Evolutionary conservation across 768 basidiomycete genomes (phyloP).

Genomic region (Auricularia heimuer): DNA sequence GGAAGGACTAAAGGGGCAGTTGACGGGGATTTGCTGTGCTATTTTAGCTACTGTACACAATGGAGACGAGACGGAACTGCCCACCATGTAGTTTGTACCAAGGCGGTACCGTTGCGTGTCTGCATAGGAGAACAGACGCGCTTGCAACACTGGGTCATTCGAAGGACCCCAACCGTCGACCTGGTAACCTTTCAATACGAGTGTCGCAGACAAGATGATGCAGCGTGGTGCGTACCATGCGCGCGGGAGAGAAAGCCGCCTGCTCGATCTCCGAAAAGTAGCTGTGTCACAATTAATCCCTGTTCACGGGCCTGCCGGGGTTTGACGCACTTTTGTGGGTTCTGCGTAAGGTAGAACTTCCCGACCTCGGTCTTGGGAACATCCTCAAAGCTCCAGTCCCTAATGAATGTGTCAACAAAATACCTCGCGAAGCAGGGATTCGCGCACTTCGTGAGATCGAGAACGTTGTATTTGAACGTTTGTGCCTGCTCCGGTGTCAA

Average conservation of each 20-base stretch:
- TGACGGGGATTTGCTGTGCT: conserved; percentile 16
- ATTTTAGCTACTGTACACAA: neutral
- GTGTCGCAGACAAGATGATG: neutral
- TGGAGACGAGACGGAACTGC: neutral
- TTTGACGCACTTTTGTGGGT: conserved; percentile 20
- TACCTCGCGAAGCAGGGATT: conserved; percentile 33
- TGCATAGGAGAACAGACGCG: conserved; percentile 90
- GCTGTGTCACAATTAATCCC: conserved; percentile 10
- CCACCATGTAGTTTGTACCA: conserved; percentile 54
- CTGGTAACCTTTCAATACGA: neutral
- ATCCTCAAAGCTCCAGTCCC: conserved; percentile 29
- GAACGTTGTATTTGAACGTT: conserved; percentile 79
- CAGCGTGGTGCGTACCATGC: conserved; percentile 59
- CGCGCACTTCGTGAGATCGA: conserved; percentile 73
- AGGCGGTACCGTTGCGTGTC: conserved; percentile 83
- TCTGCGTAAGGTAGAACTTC: conserved; percentile 28
- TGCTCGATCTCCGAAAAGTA: conserved; percentile 33
- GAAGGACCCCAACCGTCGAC: conserved; percentile 54
- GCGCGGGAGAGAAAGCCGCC: conserved; percentile 82
- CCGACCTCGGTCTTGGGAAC: conserved; percentile 28
- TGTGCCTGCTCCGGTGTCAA: conserved; percentile 92
- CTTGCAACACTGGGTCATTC: conserved; percentile 87
- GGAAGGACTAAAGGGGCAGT: conserved; percentile 29
- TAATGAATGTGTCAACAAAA: conserved; percentile 30
- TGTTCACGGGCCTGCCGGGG: neutral